Evolutionary conservation across 768 basidiomycete species (phyloP).

Genomic region (Leucocoprinus leucothites): DNA sequence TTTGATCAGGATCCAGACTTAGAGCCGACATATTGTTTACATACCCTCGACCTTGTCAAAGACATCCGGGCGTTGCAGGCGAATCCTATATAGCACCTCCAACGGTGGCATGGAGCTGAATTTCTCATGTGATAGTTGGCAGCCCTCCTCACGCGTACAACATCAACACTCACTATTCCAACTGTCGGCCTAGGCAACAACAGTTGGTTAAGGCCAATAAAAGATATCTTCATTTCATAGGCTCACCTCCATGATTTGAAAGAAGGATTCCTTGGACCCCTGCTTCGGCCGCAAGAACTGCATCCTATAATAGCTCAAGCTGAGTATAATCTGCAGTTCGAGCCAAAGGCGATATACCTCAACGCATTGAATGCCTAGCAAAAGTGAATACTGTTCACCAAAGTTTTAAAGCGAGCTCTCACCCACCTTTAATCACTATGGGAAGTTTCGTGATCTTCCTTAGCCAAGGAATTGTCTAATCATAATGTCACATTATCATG

Average conservation of each 20-base stretch:
- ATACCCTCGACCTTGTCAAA: conserved; percentile 69
- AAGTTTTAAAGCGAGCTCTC: neutral
- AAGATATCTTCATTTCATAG: neutral
- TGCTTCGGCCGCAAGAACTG: conserved; percentile 76
- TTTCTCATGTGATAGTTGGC: conserved; percentile 16
- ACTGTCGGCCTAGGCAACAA: conserved; percentile 56
- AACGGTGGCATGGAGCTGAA: conserved; percentile 73
- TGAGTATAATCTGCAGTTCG: neutral
- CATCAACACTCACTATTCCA: conserved; percentile 63
- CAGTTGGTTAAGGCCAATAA: conserved; percentile 1
- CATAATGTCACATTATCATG: neutral
- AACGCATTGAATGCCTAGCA: conserved; percentile 66
- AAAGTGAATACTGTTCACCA: neutral
- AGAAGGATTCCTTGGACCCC: conserved; percentile 87
- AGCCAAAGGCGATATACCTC: conserved; percentile 36
- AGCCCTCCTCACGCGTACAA: neutral
- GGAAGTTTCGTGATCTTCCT: conserved; percentile 64
- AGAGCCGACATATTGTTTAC: neutral
- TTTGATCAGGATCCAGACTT: conserved; percentile 10
- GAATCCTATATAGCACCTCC: conserved; percentile 74
- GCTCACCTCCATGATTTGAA: conserved; percentile 86
- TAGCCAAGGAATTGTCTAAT: conserved; percentile 74
- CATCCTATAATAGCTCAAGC: conserved; percentile 55
- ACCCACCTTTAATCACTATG: conserved; percentile 68
- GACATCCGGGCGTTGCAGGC: conserved; percentile 70